Evolutionary conservation across 2,329 filamentous ascomycete species (phyloP).

Genomic region (Diplocarpon mali): DNA sequence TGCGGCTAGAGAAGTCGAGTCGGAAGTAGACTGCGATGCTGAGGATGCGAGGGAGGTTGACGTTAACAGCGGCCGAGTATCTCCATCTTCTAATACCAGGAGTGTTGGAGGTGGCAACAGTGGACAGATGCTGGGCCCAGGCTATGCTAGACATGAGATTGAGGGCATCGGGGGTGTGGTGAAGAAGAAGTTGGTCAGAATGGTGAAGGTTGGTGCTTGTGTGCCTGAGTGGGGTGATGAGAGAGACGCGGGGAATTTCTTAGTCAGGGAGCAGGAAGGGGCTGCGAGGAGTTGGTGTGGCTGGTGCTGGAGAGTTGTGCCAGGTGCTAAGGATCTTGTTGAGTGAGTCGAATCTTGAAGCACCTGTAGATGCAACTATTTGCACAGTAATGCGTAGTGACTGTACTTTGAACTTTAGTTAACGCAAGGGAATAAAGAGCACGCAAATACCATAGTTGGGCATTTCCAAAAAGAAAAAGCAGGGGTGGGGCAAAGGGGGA

Average conservation of each 20-base stretch:
- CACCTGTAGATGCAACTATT: background rate
- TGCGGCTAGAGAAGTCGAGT: constrained; percentile 65
- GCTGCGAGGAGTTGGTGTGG: constrained; percentile 74
- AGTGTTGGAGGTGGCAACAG: constrained; percentile 12
- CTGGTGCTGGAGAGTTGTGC: constrained; percentile 75
- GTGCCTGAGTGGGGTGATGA: constrained; percentile 83
- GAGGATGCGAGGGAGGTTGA: constrained; percentile 45
- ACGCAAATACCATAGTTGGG: too few species aligned
- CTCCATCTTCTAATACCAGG: constrained; percentile 15
- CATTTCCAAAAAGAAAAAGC: too few species aligned
- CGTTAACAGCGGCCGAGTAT: constrained; percentile 12
- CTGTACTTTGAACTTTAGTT: background rate
- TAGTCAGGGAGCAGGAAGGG: constrained; percentile 61
- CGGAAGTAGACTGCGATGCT: constrained; percentile 79
- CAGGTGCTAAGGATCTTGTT: constrained; percentile 37
- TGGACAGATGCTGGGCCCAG: constrained; percentile 41
- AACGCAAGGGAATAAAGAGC: background rate
- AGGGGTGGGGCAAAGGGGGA: too few species aligned
- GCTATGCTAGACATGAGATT: constrained; percentile 79
- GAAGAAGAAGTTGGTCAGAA: constrained; percentile 78
- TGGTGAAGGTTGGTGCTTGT: constrained; percentile 69
- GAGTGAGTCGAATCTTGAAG: background rate
- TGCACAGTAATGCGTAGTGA: background rate
- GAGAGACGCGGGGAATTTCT: constrained; percentile 49
- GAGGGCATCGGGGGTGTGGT: constrained; percentile 82